Evolutionary conservation across 2,329 filamentous ascomycete species (phyloP), one percentile per base, ranked within the genome.

Genomic region (Malbranchea zuffiana): DNA sequence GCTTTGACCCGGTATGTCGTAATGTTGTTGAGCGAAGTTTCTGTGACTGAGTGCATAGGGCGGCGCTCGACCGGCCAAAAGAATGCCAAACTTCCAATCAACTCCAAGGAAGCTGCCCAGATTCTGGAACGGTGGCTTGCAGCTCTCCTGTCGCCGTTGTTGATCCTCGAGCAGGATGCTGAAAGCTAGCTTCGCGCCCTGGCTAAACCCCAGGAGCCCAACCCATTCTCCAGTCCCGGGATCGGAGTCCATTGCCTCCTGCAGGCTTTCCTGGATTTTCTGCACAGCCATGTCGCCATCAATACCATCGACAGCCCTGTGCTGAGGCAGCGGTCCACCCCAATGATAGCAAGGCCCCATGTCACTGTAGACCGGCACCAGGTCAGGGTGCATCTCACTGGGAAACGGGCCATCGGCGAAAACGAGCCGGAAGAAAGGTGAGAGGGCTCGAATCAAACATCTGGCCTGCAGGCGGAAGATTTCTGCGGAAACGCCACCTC

Each of bases 381-480:
- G 72, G 45, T 72, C 77, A 0, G 74, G 66, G n/a, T 35, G 39
- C 1, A 80, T 62, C 2, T 65, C 54, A 45, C 73, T 78, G 39
- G 68, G 63, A 55, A 77, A 82, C 1, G 81, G 80, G 0, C 67
- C 82, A 48, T 86, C 74, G 46, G 73, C 74, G 60, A 80, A 88
- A 50, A 81, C 75, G 45, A 86, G 68, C 25, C 82, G 75, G 56
- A 85, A 84, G 28, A 68, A 59, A 5, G 67, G 55, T 28, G 59
- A 52, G 0, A 85, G 69, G 38, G 61, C 51, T 32, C 55, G 52
- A 37, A 64, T 60, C 4, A 75, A 56, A 4, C 62, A 63, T 44
- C 81, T 80, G 47, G 75, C 74, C 61, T 87, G 82, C 6, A 71
- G 55, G 42, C 69, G 63, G 63, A 86, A 86, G 55, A 85, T 74